Evolutionary conservation across 2,329 filamentous ascomycete species (phyloP).

Genomic region (Tothia fuscella): DNA sequence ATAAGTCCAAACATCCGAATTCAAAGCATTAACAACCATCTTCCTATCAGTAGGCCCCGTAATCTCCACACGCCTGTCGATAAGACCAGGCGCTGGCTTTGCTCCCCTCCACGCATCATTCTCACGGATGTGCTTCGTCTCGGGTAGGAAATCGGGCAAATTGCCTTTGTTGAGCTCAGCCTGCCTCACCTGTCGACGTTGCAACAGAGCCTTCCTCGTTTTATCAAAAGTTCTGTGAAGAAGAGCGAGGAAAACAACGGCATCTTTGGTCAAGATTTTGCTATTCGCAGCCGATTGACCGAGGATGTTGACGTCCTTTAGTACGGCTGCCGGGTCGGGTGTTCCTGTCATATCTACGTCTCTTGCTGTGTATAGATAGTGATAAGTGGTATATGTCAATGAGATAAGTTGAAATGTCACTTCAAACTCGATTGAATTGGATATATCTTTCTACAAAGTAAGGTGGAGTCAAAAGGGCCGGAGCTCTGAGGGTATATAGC

Average conservation of each 20-base stretch:
- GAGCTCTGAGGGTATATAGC: no score
- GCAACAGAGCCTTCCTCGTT: slow-evolving; percentile 76
- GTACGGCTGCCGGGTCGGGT: background rate
- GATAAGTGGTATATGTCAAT: no score
- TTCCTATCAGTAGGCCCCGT: slow-evolving; percentile 95
- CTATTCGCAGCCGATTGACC: slow-evolving; percentile 64
- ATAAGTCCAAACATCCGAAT: slow-evolving; percentile 94
- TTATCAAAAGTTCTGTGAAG: slow-evolving; percentile 90
- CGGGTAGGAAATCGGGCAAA: slow-evolving; percentile 85
- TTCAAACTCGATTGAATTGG: no score
- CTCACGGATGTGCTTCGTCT: slow-evolving; percentile 91
- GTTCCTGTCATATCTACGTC: background rate
- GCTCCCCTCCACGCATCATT: slow-evolving; percentile 90
- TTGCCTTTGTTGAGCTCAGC: slow-evolving; percentile 83
- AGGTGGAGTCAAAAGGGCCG: no score
- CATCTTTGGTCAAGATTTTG: slow-evolving; percentile 86
- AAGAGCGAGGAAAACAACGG: slow-evolving; percentile 82
- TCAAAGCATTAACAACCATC: slow-evolving; percentile 97
- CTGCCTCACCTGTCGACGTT: slow-evolving; percentile 77
- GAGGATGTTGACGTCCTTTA: slow-evolving; percentile 39
- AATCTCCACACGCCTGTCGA: slow-evolving; percentile 92
- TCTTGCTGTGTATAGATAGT: no score
- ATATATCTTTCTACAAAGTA: no score
- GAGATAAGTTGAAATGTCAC: no score
- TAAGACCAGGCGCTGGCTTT: slow-evolving; percentile 76